A percentile compares a stretch with the other conserved stretches of the same genome.
phyloP scores from a whole-genome alignment of 2,329 filamentous ascomycete species.

The Colletotrichum lindemuthianum region DNA sequence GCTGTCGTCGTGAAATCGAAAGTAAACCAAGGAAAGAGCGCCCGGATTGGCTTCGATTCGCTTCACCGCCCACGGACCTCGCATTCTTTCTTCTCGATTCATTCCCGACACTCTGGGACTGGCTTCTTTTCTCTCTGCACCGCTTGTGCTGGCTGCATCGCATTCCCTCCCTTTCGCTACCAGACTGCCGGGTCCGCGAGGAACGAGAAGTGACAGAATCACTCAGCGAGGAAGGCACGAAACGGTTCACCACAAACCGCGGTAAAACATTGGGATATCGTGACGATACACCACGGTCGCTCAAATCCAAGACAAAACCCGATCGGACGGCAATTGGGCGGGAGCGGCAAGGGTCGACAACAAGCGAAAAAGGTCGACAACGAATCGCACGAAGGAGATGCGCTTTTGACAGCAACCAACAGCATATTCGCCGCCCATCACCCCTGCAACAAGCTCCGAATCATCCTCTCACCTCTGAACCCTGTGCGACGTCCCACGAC shows the following conservation, averaged over 20 bases:
- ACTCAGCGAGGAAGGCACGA: neutral
- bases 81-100: neutral
- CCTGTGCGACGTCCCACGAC: constrained; percentile 7
- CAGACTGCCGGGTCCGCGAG: constrained; percentile 23
- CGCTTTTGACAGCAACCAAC: constrained; percentile 15
- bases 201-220: constrained; percentile 19
- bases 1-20: no score
- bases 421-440: neutral
- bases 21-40: no score
- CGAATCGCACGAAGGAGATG: constrained; percentile 4
- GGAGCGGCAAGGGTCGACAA: constrained; percentile 2
- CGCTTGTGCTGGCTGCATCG: constrained; percentile 21
- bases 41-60: neutral
- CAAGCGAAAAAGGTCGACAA: neutral
- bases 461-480: constrained; percentile 2
- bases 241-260: neutral
- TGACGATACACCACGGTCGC: neutral
- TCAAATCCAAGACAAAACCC: neutral
- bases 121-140: constrained; percentile 7
- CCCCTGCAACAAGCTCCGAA: neutral
- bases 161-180: constrained; percentile 9
- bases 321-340: neutral
- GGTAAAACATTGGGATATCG: neutral
- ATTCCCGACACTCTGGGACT: constrained; percentile 17
- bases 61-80: neutral